These are phyloP conservation scores for Cadophora malorum DNA, from an alignment of 2,329 filamentous ascomycete genomes.

Conservation along the genomic window DNA sequence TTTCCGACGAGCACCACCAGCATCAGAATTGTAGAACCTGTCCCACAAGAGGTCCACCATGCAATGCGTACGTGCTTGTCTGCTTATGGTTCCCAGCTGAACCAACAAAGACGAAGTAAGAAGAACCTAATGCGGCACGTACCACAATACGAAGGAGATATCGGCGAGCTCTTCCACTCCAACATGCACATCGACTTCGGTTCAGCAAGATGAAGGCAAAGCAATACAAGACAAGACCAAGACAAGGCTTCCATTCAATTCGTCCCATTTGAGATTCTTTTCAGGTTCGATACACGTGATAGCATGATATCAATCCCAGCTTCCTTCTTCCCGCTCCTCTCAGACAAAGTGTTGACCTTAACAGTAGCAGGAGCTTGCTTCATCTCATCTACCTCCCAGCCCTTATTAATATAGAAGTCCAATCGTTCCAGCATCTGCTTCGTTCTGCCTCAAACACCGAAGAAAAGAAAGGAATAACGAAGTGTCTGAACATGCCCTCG, in stretches of 20 bases:
- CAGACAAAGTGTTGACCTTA: slow-evolving; percentile 21
- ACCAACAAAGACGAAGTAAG: slow-evolving; percentile 23
- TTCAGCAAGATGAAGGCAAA: slow-evolving; percentile 10
- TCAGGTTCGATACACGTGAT: slow-evolving; percentile 10
- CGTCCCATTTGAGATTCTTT: slow-evolving; percentile 9
- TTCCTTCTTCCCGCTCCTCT: slow-evolving; percentile 20
- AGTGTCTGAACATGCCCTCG: background rate
- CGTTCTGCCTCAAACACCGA: slow-evolving; percentile 11
- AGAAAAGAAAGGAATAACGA: background rate
- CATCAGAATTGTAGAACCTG: background rate
- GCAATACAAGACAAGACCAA: slow-evolving; percentile 6
- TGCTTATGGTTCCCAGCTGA: slow-evolving; percentile 16
- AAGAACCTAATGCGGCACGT: slow-evolving; percentile 24
- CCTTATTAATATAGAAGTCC: slow-evolving; percentile 20
- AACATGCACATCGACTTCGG: slow-evolving; percentile 13
- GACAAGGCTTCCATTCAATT: background rate
- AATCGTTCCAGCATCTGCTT: slow-evolving; percentile 18
- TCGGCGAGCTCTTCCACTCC: slow-evolving; percentile 8
- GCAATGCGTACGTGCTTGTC: background rate
- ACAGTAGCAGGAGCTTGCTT: slow-evolving; percentile 17
- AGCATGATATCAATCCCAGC: background rate
- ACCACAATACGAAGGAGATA: slow-evolving; percentile 17
- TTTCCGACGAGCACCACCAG: slow-evolving; percentile 5
- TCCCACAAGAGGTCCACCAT: slow-evolving; percentile 8
- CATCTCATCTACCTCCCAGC: slow-evolving; percentile 18